Base-by-base conservation (phyloP, 2,329 filamentous ascomycete species). In the Phialemoniopsis sp. region DNA sequence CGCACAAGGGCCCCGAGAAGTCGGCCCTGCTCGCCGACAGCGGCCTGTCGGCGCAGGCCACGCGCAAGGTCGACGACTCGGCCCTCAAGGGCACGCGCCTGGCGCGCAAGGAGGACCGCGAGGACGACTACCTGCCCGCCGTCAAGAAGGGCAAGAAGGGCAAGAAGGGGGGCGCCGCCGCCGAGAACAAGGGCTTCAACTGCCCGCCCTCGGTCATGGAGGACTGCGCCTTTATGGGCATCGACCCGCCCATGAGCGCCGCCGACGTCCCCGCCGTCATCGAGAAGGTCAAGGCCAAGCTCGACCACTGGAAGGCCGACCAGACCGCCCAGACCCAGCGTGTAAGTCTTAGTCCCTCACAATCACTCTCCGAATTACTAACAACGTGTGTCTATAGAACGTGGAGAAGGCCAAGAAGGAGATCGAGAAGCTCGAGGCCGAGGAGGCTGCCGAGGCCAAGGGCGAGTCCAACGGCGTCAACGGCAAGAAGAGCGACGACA, bases 371-470 rank as follows among this genome's bases (percentile, higher is more conserved):
- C 38, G 28, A 7, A 39, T 47, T 50, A 42, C 56, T 68, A 57
- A 68, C 44, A 9, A 14, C 13, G 10, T 3, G 13, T 26, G 29
- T 8, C 30, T 18, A 19, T 56, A 97, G 93, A 98, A 98, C 74
- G 85, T 97, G 45, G 87, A 89, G 48, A 95, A 96, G 68, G 93
- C 93, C 45, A 86, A 95, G 73, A 91, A 91, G 66, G 89, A 96
- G 65, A 94, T 98, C 47, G 88, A 90, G 60, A 82, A 83, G 51
- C 79, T 97, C 40, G 91, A 96, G 60, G 81, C 82, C 40, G 72
- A 77, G 48, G 77, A 78, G 55, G 64, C 69, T 39, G 69, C 64
- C 45, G 72, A 72, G 47, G 65, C 66, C 46, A 66, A 63, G 46
- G 66, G 61, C 49, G 45, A 49, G 5, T 58, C 62, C 50, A 72